A percentile compares a stretch with the other conserved stretches of the same genome.
These are phyloP conservation scores for Pinus tabuliformis DNA, from an alignment of 75 land plant species.

Conservation along the genomic window DNA sequence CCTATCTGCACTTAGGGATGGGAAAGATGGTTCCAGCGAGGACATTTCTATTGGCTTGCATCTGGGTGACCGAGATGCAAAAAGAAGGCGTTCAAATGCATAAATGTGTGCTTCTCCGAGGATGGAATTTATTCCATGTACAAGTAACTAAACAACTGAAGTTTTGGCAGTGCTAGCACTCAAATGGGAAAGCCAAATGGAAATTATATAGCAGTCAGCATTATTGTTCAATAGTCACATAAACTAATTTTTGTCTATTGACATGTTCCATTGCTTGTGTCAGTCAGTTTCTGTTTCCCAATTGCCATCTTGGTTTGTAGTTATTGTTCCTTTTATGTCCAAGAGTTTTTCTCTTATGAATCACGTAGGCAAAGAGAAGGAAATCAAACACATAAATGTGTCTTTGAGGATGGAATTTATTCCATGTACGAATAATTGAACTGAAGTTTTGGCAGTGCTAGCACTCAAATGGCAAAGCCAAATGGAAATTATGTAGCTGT, in stretches of 20 bases:
- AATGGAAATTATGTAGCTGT: conserved; percentile 1
- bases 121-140: background rate
- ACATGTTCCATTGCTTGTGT: background rate
- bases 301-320: background rate
- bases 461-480: conserved; percentile 7
- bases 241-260: conserved; percentile 4
- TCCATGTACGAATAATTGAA: background rate
- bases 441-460: conserved; percentile 7
- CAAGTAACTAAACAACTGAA: background rate
- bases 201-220: conserved; percentile 6
- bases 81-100: conserved; percentile 32
- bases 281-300: background rate
- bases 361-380: conserved; percentile 40
- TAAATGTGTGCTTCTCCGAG: background rate
- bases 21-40: conserved; percentile 34
- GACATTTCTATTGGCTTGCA: conserved; percentile 59
- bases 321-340: background rate
- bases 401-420: background rate
- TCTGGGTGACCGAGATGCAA: conserved; percentile 44
- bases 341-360: conserved; percentile 56
- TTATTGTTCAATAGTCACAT: conserved; percentile 9
- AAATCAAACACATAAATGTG: conserved; percentile 11
- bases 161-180: conserved; percentile 4
- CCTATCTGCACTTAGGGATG: conserved; percentile 33
- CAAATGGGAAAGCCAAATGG: conserved; percentile 3